A percentile compares a stretch with the other conserved stretches of the same genome.
These are phyloP conservation scores for Phaeoacremonium minimum DNA, from an alignment of 2,329 filamentous ascomycete species.

Conservation along the genomic window DNA sequence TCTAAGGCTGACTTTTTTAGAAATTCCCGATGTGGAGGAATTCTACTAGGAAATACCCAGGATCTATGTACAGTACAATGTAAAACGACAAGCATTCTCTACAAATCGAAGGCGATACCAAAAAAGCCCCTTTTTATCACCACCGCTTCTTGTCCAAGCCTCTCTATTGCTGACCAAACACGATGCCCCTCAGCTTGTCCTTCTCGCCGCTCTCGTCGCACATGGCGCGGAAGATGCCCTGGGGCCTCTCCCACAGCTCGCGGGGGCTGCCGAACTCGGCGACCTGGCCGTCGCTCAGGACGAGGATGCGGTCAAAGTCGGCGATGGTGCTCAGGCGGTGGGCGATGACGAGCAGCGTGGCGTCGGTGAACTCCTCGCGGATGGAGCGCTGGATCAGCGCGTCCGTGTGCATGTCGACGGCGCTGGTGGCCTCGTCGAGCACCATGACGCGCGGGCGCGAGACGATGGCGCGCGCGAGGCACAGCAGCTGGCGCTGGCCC, in stretches of 20 bases:
- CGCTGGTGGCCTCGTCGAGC: conserved; percentile 74
- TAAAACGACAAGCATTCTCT: background rate
- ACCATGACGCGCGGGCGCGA: conserved; percentile 72
- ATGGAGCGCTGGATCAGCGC: conserved; percentile 69
- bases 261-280: conserved; percentile 63
- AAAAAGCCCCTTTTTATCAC: background rate
- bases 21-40: too few relatives aligned
- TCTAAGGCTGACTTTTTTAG: too few relatives aligned
- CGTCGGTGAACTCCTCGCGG: conserved; percentile 64
- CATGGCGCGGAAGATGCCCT: conserved; percentile 57
- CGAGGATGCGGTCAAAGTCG: conserved; percentile 71
- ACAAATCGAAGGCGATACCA: too few relatives aligned
- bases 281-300: conserved; percentile 63
- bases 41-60: too few relatives aligned
- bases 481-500: conserved; percentile 72
- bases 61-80: too few relatives aligned
- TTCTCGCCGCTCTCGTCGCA: conserved; percentile 57
- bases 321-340: conserved; percentile 73
- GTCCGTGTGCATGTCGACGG: conserved; percentile 75
- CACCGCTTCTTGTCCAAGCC: too few relatives aligned
- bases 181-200: conserved; percentile 44
- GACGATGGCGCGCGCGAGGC: conserved; percentile 69
- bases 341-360: conserved; percentile 70
- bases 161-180: conserved; percentile 23
- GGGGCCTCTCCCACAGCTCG: conserved; percentile 51